Percentiles rank a stretch among this genome's conserved stretches.
These are phyloP conservation scores for Hordeum pubiflorum DNA, from an alignment of 202 grass and related monocot species.

Conservation along the genomic window DNA sequence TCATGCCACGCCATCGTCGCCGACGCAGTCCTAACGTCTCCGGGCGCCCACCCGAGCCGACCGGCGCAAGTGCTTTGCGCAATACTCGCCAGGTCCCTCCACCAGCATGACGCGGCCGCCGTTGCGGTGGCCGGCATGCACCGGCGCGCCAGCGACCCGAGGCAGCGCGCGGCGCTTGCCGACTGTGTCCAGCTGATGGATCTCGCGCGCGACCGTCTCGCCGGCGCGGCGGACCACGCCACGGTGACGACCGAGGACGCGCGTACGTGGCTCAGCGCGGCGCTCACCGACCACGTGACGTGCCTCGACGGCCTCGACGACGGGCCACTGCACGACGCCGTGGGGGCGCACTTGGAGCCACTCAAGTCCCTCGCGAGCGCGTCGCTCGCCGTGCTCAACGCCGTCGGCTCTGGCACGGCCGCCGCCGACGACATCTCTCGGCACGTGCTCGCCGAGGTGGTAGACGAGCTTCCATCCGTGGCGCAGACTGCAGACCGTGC, in stretches of 20 bases:
- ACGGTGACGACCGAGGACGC: neutral
- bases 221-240: neutral
- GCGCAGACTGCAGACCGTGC: slow-evolving; percentile 22
- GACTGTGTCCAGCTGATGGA: slow-evolving; percentile 51
- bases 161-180: slow-evolving; percentile 23
- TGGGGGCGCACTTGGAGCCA: neutral
- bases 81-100: slow-evolving; percentile 19
- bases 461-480: slow-evolving; percentile 37
- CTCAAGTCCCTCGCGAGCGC: slow-evolving; percentile 38
- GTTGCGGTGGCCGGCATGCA: neutral
- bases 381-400: slow-evolving; percentile 48
- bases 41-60: neutral
- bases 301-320: slow-evolving; percentile 42
- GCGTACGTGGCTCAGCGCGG: slow-evolving; percentile 61
- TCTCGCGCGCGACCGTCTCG: slow-evolving; percentile 45
- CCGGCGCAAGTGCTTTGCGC: slow-evolving; percentile 24
- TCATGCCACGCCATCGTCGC: slow-evolving; percentile 42
- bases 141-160: neutral
- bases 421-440: neutral
- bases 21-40: slow-evolving; percentile 13
- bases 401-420: neutral
- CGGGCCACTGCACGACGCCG: neutral
- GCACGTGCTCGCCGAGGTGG: neutral
- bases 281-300: slow-evolving; percentile 51
- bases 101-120: slow-evolving; percentile 21